phyloP scores from a whole-genome alignment of 2,329 filamentous ascomycete species.

The Cucurbitaria berberidis region DNA sequence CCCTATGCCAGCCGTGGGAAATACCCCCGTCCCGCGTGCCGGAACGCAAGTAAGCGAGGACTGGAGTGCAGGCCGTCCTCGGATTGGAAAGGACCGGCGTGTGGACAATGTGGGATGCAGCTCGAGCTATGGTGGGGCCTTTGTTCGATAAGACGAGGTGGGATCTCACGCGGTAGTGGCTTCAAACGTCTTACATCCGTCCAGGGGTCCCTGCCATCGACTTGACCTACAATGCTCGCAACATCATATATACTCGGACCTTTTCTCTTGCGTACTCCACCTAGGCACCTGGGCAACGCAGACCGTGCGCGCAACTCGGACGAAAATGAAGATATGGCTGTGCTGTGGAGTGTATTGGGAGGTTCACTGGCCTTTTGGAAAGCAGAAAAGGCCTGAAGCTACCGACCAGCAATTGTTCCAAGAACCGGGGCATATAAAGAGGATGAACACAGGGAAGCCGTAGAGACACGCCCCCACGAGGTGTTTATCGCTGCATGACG shows the following conservation, averaged over 20 bases:
- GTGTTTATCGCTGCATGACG: conserved; percentile 18
- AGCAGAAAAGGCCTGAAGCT: conserved; percentile 12
- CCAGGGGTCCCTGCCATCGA: background rate
- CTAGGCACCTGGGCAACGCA: too few species aligned
- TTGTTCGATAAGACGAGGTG: conserved; percentile 10
- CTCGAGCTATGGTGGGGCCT: conserved; percentile 34
- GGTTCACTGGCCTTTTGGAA: conserved; percentile 21
- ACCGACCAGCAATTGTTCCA: conserved; percentile 22
- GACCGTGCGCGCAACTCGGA: background rate
- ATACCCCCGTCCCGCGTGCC: conserved; percentile 12
- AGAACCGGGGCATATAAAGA: conserved; percentile 7
- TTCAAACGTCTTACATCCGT: background rate
- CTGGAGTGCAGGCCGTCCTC: conserved; percentile 5
- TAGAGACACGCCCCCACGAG: conserved; percentile 11
- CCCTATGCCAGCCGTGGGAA: conserved; percentile 12
- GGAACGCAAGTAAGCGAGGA: conserved; percentile 14
- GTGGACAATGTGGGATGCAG: conserved; percentile 28
- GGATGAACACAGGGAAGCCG: conserved; percentile 5
- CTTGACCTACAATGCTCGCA: background rate
- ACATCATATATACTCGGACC: background rate
- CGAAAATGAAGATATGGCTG: conserved; percentile 25
- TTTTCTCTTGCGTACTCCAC: too few species aligned
- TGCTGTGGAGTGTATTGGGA: conserved; percentile 28
- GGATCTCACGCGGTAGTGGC: conserved; percentile 1
- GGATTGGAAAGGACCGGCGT: conserved; percentile 30